Conservation (phyloP, 257 asterid genomes). For the Paulownia fortunei region DNA sequence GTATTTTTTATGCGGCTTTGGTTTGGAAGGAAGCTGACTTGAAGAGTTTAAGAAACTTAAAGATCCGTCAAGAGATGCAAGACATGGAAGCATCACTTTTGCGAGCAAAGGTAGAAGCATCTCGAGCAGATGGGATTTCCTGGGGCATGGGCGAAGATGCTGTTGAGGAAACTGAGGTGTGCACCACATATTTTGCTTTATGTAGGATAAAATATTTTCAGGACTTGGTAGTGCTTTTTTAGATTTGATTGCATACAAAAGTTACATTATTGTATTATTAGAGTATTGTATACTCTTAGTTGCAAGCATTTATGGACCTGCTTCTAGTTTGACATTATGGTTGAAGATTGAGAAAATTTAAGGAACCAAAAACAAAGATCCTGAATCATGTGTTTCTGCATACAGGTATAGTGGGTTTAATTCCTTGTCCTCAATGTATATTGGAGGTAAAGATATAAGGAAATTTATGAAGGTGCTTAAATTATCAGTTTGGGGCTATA, state of each 20-base stretch:
- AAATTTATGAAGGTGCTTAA: slow-evolving; percentile 8
- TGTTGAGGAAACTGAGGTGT: slow-evolving; percentile 89
- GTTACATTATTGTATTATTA: neutral
- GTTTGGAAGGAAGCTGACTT: slow-evolving; percentile 83
- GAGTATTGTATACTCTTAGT: neutral
- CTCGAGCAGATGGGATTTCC: slow-evolving; percentile 91
- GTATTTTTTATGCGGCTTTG: slow-evolving; percentile 29
- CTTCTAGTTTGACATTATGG: neutral
- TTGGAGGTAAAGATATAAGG: neutral
- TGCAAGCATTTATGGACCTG: neutral
- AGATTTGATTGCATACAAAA: neutral
- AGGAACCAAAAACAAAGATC: slow-evolving; percentile 2
- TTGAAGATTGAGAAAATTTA: slow-evolving; percentile 7
- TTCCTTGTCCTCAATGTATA: neutral
- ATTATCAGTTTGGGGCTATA: slow-evolving; percentile 7
- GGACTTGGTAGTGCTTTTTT: neutral
- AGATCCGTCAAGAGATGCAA: slow-evolving; percentile 65
- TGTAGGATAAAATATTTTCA: slow-evolving; percentile 16
- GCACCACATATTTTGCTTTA: slow-evolving; percentile 26
- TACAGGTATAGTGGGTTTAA: neutral
- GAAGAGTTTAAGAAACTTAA: slow-evolving; percentile 67
- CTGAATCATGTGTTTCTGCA: slow-evolving; percentile 4
- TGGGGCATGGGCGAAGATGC: slow-evolving; percentile 99
- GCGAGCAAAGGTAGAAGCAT: slow-evolving; percentile 88
- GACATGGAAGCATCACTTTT: slow-evolving; percentile 95